Conservation (phyloP, 2,329 filamentous ascomycete species). For the Ophiostoma ulmi region DNA sequence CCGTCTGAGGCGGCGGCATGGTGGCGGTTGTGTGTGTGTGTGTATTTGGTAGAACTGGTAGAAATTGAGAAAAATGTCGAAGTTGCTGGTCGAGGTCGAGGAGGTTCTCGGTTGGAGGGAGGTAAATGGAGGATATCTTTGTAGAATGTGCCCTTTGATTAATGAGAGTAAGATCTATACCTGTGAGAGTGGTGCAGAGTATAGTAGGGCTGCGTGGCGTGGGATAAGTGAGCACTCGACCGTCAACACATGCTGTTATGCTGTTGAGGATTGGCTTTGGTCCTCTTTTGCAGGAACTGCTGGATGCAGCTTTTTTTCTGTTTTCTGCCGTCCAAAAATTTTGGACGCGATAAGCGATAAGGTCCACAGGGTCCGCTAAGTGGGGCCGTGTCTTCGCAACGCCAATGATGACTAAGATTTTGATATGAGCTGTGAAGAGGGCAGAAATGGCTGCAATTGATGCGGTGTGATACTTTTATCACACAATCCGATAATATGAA, state of each 20-base stretch:
- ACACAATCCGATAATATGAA: too few species aligned
- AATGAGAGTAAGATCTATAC: not conserved
- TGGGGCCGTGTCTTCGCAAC: not conserved
- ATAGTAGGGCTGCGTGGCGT: slow-evolving; percentile 4
- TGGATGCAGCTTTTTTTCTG: slow-evolving; percentile 21
- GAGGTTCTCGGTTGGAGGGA: not conserved
- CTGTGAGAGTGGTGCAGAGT: not conserved
- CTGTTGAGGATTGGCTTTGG: slow-evolving; percentile 14
- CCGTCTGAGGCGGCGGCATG: slow-evolving; percentile 58
- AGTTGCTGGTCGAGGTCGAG: not conserved
- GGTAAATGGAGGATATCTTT: not conserved
- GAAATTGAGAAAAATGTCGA: not conserved
- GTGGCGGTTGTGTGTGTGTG: slow-evolving; percentile 4
- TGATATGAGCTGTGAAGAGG: not conserved
- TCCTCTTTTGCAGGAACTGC: slow-evolving; percentile 15
- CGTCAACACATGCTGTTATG: slow-evolving; percentile 10
- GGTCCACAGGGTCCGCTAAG: slow-evolving; percentile 1
- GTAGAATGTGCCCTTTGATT: not conserved
- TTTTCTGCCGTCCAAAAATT: slow-evolving; percentile 27
- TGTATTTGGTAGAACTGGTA: too few species aligned
- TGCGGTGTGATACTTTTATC: not conserved
- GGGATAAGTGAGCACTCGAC: slow-evolving; percentile 1
- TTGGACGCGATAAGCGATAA: slow-evolving; percentile 25
- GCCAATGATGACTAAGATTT: not conserved
- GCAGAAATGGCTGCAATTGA: not conserved